A percentile compares a stretch with the other conserved stretches of the same genome.
These are phyloP conservation scores for Flueggea neowawraea DNA, from an alignment of 441 rosid genomes.

Conservation along the genomic window DNA sequence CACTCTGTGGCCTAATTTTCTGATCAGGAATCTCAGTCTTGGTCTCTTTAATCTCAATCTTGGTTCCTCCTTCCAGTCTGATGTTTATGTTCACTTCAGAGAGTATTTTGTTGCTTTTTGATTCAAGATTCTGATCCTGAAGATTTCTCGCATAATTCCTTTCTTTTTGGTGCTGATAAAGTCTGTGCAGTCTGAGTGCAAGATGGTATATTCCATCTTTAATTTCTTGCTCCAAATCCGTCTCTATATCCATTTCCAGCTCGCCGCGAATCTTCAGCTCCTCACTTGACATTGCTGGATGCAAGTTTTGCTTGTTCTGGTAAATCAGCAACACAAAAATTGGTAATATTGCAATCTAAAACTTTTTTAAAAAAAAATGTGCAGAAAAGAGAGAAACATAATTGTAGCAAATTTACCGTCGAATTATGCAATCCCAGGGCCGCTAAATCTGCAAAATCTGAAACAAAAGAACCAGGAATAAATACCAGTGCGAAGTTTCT, in stretches of 20 bases:
- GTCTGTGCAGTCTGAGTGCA: constrained; percentile 59
- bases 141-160: constrained; percentile 17
- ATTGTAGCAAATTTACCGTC: not conserved
- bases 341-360: not conserved
- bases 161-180: constrained; percentile 54
- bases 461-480: not conserved
- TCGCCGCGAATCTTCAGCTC: constrained; percentile 59
- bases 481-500: not conserved
- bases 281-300: constrained; percentile 32
- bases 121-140: not conserved
- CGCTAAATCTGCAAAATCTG: constrained; percentile 18
- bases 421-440: not conserved
- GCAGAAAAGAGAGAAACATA: not conserved
- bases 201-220: constrained; percentile 70
- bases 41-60: constrained; percentile 59
- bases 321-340: not conserved
- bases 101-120: constrained; percentile 25
- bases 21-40: constrained; percentile 33
- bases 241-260: constrained; percentile 69
- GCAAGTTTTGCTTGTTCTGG: constrained; percentile 7
- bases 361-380: not conserved
- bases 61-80: constrained; percentile 64
- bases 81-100: constrained; percentile 59
- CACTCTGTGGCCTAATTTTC: constrained; percentile 12
- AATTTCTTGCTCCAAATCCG: constrained; percentile 69